These are phyloP conservation scores for Solanum paucissectum DNA, from an alignment of 257 asterid genomes.

Conservation along the genomic window DNA sequence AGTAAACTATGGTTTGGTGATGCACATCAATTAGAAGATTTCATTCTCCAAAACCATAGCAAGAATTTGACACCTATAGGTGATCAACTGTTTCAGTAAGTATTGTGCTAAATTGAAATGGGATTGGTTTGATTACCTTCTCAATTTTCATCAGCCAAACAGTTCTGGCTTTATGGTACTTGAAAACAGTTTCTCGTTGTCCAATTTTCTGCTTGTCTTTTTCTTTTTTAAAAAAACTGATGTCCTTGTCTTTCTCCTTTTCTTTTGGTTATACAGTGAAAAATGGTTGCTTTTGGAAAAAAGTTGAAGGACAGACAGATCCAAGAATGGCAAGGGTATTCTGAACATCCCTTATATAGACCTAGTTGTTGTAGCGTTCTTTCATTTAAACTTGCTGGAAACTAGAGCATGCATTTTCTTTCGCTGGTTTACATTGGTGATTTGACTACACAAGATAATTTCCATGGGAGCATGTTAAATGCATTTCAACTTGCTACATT, in stretches of 20 bases:
- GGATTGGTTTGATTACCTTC: neutral
- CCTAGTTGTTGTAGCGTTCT: neutral
- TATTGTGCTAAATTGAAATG: neutral
- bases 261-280: constrained; percentile 21
- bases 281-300: constrained; percentile 91
- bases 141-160: neutral
- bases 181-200: neutral
- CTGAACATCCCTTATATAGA: neutral
- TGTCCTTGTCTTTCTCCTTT: neutral
- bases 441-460: neutral
- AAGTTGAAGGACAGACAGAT: constrained; percentile 82
- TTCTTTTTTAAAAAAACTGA: neutral
- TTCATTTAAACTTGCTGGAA: neutral
- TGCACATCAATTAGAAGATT: neutral
- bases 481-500: neutral
- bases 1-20: neutral
- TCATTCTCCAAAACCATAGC: neutral
- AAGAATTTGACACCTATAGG: neutral
- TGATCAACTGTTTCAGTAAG: neutral
- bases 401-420: neutral
- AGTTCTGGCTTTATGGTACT: neutral
- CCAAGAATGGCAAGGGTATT: constrained; percentile 89
- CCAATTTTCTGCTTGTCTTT: neutral
- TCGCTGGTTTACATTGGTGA: neutral
- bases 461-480: neutral